phyloP scores from a whole-genome alignment of 1,284 basidiomycete genomes.

The Phellinidium pouzarii region DNA sequence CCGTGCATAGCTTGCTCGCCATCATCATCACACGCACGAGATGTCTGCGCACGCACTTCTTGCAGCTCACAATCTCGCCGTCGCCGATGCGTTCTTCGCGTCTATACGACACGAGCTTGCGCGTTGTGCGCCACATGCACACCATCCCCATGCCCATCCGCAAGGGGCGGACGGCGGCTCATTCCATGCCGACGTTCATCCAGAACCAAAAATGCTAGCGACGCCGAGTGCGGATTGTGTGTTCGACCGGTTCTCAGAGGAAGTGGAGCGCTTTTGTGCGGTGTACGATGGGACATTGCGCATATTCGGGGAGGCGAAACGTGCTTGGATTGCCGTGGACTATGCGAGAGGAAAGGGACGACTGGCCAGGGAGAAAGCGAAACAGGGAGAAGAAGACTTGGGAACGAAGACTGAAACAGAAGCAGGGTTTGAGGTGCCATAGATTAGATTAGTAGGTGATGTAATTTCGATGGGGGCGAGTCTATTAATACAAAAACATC shows the following conservation, averaged over 20 bases:
- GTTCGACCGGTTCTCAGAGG: slow-evolving; percentile 33
- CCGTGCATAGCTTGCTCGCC: slow-evolving; percentile 63
- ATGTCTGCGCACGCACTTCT: slow-evolving; percentile 76
- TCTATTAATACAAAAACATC: too few species aligned
- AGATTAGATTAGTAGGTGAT: too few species aligned
- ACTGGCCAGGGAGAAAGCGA: slow-evolving; percentile 26
- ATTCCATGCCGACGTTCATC: background rate
- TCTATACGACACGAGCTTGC: slow-evolving; percentile 44
- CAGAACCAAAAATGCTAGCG: slow-evolving; percentile 1
- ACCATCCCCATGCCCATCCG: slow-evolving; percentile 6
- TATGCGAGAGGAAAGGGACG: slow-evolving; percentile 60
- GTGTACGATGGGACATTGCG: slow-evolving; percentile 43
- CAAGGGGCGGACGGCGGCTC: too few species aligned
- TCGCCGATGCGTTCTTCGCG: slow-evolving; percentile 58
- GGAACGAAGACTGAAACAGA: slow-evolving; percentile 4
- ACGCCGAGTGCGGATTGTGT: slow-evolving; percentile 1
- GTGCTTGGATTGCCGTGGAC: slow-evolving; percentile 57
- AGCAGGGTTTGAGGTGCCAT: slow-evolving; percentile 3
- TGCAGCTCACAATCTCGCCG: slow-evolving; percentile 62
- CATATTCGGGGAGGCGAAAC: slow-evolving; percentile 46
- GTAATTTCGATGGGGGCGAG: too few species aligned
- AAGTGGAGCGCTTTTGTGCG: slow-evolving; percentile 44
- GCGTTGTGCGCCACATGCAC: slow-evolving; percentile 9
- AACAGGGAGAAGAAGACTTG: slow-evolving; percentile 11
- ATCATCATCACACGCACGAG: slow-evolving; percentile 79